Evolutionary conservation across 1,284 basidiomycete genomes (phyloP).

Genomic region (Cryptococcus maquisensis): DNA sequence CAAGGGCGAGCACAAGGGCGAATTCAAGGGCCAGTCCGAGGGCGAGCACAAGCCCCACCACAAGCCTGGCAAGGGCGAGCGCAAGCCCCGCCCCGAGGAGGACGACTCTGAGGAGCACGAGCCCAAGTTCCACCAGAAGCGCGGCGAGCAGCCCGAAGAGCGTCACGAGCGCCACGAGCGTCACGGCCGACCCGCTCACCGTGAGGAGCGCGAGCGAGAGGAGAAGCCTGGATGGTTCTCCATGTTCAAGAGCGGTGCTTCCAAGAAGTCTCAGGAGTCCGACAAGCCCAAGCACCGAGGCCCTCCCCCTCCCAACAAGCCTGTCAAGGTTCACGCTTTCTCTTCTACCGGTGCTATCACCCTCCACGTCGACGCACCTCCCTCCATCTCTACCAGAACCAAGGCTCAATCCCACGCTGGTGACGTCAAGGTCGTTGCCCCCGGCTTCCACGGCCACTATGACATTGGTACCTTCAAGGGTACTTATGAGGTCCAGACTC

Average conservation of each 20-base stretch:
- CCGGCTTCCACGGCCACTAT: slow-evolving; percentile 31
- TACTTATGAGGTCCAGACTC: slow-evolving; percentile 11
- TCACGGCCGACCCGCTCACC: slow-evolving; percentile 3
- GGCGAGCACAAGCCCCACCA: not conserved
- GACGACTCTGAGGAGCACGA: too few species aligned
- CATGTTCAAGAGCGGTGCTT: not conserved
- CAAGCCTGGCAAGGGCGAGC: not conserved
- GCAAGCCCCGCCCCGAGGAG: too few species aligned
- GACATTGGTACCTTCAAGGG: slow-evolving; percentile 21
- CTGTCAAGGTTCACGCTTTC: slow-evolving; percentile 24
- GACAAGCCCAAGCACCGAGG: slow-evolving; percentile 3
- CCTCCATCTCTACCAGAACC: slow-evolving; percentile 24
- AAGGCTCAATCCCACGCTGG: slow-evolving; percentile 45
- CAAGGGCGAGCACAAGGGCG: not conserved
- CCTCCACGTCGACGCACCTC: slow-evolving; percentile 17
- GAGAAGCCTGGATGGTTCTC: slow-evolving; percentile 3
- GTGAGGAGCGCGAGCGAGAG: not conserved
- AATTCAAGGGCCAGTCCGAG: not conserved
- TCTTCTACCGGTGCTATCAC: slow-evolving; percentile 25
- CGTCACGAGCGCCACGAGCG: slow-evolving; percentile 1
- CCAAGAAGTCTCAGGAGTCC: slow-evolving; percentile 2
- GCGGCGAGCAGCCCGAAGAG: slow-evolving; percentile 8
- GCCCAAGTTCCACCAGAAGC: slow-evolving; percentile 4
- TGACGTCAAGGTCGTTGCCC: slow-evolving; percentile 33
- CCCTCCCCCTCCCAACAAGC: slow-evolving; percentile 17